phyloP scores from a whole-genome alignment of 2,329 filamentous ascomycete species.

The Botrytis paeoniae region DNA sequence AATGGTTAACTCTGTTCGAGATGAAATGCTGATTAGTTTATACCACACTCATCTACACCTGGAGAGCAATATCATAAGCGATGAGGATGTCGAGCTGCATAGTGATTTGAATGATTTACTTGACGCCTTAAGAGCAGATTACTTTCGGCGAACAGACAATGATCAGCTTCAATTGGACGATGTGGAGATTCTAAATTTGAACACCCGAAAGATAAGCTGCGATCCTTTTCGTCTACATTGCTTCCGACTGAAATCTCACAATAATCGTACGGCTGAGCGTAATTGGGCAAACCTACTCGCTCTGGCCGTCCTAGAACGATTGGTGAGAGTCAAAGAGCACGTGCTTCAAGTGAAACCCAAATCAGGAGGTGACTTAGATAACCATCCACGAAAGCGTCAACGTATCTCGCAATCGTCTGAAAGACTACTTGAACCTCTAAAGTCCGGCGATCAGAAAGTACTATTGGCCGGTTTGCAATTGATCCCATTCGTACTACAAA shows the following conservation, averaged over 20 bases:
- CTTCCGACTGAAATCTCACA: conserved; percentile 54
- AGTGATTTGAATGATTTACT: conserved; percentile 60
- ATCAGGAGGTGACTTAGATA: conserved; percentile 22
- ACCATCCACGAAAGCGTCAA: conserved; percentile 36
- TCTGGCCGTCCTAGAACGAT: conserved; percentile 54
- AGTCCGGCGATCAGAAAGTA: conserved; percentile 28
- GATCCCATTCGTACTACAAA: conserved; percentile 49
- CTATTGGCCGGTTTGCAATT: conserved; percentile 47
- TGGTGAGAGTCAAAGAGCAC: conserved; percentile 28
- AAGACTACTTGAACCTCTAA: conserved; percentile 32
- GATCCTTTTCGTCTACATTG: conserved; percentile 46
- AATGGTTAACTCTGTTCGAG: conserved; percentile 58
- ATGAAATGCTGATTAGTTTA: conserved; percentile 74
- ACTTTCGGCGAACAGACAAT: conserved; percentile 66
- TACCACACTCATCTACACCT: conserved; percentile 64
- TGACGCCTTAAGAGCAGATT: conserved; percentile 74
- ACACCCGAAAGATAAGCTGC: conserved; percentile 17
- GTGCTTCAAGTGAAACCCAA: conserved; percentile 11
- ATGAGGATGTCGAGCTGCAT: conserved; percentile 36
- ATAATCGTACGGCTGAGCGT: conserved; percentile 51
- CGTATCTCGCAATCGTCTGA: conserved; percentile 28
- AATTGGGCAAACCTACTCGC: conserved; percentile 59
- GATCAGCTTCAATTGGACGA: conserved; percentile 78
- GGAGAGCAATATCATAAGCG: conserved; percentile 51
- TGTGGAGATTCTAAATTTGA: conserved; percentile 49